Conservation (phyloP, 2,329 filamentous ascomycete genomes). For the Ascochyta pisi region DNA sequence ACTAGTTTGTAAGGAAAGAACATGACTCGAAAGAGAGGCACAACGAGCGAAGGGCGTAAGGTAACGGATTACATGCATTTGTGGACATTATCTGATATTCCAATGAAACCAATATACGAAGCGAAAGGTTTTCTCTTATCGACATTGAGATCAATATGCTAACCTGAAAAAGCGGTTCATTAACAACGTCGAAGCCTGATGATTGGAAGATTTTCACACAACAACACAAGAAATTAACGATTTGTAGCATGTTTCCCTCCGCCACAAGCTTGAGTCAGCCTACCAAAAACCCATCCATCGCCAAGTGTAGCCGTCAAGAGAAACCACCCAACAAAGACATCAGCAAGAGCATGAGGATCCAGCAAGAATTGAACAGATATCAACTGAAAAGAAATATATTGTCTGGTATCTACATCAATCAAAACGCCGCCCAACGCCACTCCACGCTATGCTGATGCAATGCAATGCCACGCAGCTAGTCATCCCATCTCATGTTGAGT, state of each 20-base stretch:
- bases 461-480: conserved; percentile 22
- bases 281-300: too few relatives aligned
- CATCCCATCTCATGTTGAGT: conserved; percentile 41
- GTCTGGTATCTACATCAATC: conserved; percentile 11
- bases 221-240: too few relatives aligned
- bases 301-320: too few relatives aligned
- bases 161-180: too few relatives aligned
- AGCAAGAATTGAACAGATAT: neutral
- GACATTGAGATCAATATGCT: too few relatives aligned
- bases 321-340: too few relatives aligned
- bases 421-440: conserved; percentile 10
- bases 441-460: conserved; percentile 12
- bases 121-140: neutral
- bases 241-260: too few relatives aligned
- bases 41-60: neutral
- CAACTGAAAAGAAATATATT: conserved; percentile 6
- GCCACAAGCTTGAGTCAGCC: too few relatives aligned
- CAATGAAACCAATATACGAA: neutral
- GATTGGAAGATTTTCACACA: too few relatives aligned
- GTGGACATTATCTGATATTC: too few relatives aligned
- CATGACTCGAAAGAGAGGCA: neutral
- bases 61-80: neutral
- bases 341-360: too few relatives aligned
- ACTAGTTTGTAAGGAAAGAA: neutral
- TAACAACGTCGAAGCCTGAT: too few relatives aligned